These are phyloP conservation scores for Magnaporthiopsis poae DNA, from an alignment of 2,329 filamentous ascomycete genomes.

Conservation along the genomic window DNA sequence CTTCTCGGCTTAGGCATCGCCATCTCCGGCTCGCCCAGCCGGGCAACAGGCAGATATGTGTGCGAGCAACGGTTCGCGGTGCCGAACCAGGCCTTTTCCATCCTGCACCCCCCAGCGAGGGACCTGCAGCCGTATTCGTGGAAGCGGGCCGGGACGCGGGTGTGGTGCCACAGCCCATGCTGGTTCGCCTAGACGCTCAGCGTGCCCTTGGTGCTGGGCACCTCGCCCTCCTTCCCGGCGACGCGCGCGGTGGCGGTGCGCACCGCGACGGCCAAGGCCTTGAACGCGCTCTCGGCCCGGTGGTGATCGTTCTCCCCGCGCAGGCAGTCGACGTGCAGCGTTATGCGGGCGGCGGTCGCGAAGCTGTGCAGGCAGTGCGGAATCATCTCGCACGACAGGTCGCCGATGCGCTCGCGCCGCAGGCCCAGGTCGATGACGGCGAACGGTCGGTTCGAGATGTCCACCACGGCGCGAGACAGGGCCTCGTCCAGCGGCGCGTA, in stretches of 20 bases:
- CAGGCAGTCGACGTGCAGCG: conserved; percentile 89
- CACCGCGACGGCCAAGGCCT: conserved; percentile 83
- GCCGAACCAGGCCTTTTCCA: neutral
- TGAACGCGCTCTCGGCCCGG: conserved; percentile 91
- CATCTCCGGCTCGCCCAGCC: neutral
- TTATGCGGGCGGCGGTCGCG: conserved; percentile 78
- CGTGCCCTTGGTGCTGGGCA: conserved; percentile 93
- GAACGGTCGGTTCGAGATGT: conserved; percentile 86
- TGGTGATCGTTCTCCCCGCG: conserved; percentile 92
- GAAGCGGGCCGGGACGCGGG: neutral
- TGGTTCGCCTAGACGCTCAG: conserved; percentile 44
- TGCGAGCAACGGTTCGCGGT: neutral
- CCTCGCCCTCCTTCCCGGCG: conserved; percentile 76
- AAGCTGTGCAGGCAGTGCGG: conserved; percentile 93
- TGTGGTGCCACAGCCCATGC: neutral
- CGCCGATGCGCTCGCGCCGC: conserved; percentile 84
- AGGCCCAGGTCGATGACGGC: conserved; percentile 75
- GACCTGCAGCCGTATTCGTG: neutral
- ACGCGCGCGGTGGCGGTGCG: conserved; percentile 65
- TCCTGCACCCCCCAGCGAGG: neutral
- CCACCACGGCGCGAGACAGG: conserved; percentile 83
- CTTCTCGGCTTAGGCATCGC: too few species aligned
- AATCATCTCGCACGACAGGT: conserved; percentile 91
- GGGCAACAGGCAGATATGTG: neutral
- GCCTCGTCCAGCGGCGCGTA: conserved; percentile 94